Percentiles rank a stretch among this genome's conserved stretches.
phyloP scores from a whole-genome alignment of 495 filamentous ascomycete genomes.

The Hypoxylon lenormandii region DNA sequence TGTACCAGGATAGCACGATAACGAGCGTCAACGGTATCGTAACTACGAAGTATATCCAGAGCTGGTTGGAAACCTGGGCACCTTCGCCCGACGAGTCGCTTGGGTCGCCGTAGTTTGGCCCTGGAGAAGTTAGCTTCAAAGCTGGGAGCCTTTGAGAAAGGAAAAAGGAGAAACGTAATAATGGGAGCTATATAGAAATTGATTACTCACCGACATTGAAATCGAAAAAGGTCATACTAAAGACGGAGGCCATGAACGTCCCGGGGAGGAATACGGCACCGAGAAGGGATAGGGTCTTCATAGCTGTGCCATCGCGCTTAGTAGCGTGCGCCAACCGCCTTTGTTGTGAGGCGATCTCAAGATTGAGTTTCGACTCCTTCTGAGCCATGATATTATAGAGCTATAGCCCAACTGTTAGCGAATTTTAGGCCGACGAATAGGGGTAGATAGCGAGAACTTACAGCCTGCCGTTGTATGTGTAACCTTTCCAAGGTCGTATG shows the following conservation, averaged over 20 bases:
- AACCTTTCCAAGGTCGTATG: constrained; percentile 66
- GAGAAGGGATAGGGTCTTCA: constrained; percentile 68
- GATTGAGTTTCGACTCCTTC: constrained; percentile 67
- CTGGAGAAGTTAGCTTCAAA: constrained; percentile 26
- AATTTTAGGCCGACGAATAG: background rate
- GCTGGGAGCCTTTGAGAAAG: background rate
- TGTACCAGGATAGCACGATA: constrained; percentile 61
- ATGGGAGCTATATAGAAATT: background rate
- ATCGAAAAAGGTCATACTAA: constrained; percentile 70
- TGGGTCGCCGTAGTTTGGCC: constrained; percentile 18
- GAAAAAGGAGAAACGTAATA: background rate
- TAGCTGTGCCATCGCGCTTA: constrained; percentile 66
- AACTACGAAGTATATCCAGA: constrained; percentile 69
- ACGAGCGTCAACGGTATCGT: constrained; percentile 63
- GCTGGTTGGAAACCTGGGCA: constrained; percentile 53
- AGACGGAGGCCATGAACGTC: constrained; percentile 66
- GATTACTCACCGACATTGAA: constrained; percentile 55
- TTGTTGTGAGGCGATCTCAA: constrained; percentile 69
- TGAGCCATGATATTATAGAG: constrained; percentile 71
- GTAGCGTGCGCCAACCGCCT: constrained; percentile 67
- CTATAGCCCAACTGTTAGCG: constrained; percentile 42
- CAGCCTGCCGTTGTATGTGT: constrained; percentile 66
- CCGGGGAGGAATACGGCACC: constrained; percentile 69
- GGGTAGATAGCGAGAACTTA: constrained; percentile 48
- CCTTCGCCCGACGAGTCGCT: constrained; percentile 22